phyloP scores from a whole-genome alignment of 352 stramenopile genomes.

The Hyaloperonospora arabidopsidis region DNA sequence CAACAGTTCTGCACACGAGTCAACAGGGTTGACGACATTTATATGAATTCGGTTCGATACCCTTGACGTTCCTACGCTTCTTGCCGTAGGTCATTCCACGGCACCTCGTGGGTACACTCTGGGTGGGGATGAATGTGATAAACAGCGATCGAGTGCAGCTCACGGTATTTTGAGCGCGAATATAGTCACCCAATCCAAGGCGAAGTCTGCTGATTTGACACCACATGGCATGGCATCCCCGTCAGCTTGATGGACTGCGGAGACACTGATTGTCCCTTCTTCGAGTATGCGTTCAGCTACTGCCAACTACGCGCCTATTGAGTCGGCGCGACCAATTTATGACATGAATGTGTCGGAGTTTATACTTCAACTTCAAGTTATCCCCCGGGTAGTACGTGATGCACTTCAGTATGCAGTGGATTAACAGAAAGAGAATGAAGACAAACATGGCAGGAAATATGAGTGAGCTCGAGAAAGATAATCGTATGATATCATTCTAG shows the following conservation, averaged over 20 bases:
- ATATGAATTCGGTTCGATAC: not conserved
- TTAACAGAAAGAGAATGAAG: constrained; percentile 1
- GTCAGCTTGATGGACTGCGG: not conserved
- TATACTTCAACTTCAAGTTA: not conserved
- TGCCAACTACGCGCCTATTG: not conserved
- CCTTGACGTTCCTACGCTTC: not conserved
- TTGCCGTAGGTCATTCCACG: constrained; percentile 1
- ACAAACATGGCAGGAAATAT: constrained; percentile 1
- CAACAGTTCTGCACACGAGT: not conserved
- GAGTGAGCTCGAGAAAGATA: not conserved
- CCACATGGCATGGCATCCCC: not conserved
- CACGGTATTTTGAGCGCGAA: not conserved
- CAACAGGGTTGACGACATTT: not conserved
- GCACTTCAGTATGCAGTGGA: not conserved
- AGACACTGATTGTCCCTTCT: not conserved
- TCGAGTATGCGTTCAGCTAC: not conserved
- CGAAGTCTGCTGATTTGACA: not conserved
- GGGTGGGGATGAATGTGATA: not conserved
- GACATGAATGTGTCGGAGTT: not conserved
- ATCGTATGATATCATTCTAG: not conserved
- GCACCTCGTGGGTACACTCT: not conserved
- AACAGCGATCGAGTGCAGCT: not conserved
- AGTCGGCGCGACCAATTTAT: not conserved
- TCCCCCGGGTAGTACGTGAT: not conserved
- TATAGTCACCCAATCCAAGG: not conserved